phyloP scores from a whole-genome alignment of 306 rosid genomes.

The Gleditsia sinensis region DNA sequence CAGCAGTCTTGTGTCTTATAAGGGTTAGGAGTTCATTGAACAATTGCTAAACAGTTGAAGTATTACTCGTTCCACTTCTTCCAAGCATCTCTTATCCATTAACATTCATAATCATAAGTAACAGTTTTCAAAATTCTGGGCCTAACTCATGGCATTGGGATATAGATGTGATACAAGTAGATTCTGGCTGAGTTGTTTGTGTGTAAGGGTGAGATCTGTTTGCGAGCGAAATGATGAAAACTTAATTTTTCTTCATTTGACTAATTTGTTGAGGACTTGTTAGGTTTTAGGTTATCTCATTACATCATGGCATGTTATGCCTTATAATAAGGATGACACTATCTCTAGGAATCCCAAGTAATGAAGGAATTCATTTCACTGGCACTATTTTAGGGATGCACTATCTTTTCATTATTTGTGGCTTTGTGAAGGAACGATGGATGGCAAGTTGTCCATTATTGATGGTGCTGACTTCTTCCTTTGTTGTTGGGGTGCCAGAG shows the following conservation, averaged over 20 bases:
- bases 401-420: slow-evolving; percentile 33
- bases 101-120: neutral
- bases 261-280: slow-evolving; percentile 22
- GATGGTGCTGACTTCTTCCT: slow-evolving; percentile 27
- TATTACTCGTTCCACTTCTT: slow-evolving; percentile 11
- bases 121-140: neutral
- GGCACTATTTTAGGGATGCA: slow-evolving; percentile 33
- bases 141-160: neutral
- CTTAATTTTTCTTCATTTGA: slow-evolving; percentile 8
- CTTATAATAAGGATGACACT: slow-evolving; percentile 24
- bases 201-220: neutral
- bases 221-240: slow-evolving; percentile 17
- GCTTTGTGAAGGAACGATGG: slow-evolving; percentile 27
- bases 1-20: neutral
- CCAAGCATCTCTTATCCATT: slow-evolving; percentile 7
- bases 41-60: neutral
- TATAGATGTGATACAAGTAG: neutral
- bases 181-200: neutral
- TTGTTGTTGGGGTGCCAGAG: slow-evolving; percentile 21
- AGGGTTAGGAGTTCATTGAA: neutral
- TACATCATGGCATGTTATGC: slow-evolving; percentile 27
- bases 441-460: slow-evolving; percentile 30
- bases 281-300: slow-evolving; percentile 9
- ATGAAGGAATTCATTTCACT: slow-evolving; percentile 36
- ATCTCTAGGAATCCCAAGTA: slow-evolving; percentile 35